Conservation (phyloP, 2,329 filamentous ascomycete species). For the Colletotrichum abscissum region DNA sequence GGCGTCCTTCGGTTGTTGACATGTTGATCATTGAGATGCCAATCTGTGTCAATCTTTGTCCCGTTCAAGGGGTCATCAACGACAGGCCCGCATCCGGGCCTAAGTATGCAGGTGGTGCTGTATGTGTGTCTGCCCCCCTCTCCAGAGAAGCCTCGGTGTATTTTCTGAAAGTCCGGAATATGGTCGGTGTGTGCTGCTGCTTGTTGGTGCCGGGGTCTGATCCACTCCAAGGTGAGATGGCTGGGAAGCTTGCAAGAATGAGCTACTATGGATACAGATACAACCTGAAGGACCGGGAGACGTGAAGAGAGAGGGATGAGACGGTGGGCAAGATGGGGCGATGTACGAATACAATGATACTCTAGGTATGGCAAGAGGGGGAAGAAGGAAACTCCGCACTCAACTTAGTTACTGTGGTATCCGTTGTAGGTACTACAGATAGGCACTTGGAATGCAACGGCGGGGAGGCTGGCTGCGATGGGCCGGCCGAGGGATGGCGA, state of each 20-base stretch:
- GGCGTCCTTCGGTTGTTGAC: neutral
- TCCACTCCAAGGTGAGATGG: neutral
- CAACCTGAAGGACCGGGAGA: neutral
- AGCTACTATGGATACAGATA: neutral
- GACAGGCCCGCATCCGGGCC: neutral
- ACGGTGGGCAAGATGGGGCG: constrained; percentile 1
- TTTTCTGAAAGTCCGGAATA: neutral
- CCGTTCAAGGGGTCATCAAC: neutral
- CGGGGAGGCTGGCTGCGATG: neutral
- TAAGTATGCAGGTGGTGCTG: neutral
- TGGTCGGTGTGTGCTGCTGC: neutral
- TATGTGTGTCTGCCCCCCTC: neutral
- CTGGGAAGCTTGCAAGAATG: neutral
- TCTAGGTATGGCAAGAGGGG: neutral
- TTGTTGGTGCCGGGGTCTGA: neutral
- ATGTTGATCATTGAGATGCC: constrained; percentile 4
- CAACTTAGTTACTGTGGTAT: neutral
- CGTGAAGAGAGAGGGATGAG: neutral
- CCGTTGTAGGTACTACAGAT: neutral
- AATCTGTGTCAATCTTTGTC: constrained; percentile 11
- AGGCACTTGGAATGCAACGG: neutral
- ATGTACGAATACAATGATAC: neutral
- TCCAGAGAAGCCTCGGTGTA: neutral
- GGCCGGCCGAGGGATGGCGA: neutral
- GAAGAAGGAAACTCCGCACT: constrained; percentile 15